These are phyloP conservation scores for Cercospora sesami DNA, from an alignment of 2,329 filamentous ascomycete genomes.

Conservation along the genomic window DNA sequence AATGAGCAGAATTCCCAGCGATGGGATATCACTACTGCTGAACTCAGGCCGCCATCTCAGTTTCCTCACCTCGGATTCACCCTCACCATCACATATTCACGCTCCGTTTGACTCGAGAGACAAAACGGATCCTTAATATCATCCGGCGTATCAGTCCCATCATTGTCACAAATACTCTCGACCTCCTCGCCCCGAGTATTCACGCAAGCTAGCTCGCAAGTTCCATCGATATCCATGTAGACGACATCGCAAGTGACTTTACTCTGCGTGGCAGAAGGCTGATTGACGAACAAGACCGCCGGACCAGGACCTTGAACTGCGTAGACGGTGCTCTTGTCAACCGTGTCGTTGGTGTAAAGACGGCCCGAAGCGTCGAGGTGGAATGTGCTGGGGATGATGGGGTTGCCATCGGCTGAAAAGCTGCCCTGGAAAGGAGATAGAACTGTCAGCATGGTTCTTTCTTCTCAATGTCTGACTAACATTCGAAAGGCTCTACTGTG, in stretches of 20 bases:
- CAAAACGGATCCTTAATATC: background rate
- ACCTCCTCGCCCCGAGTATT: background rate
- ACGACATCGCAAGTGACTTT: background rate
- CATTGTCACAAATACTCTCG: background rate
- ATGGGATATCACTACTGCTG: background rate
- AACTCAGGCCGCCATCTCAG: background rate
- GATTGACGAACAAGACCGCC: background rate
- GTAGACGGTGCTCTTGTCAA: background rate
- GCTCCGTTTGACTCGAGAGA: background rate
- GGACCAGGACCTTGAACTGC: background rate
- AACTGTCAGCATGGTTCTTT: too few species aligned
- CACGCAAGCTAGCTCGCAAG: background rate
- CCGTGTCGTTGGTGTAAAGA: background rate
- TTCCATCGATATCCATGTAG: background rate
- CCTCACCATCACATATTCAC: background rate
- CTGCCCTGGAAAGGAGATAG: background rate
- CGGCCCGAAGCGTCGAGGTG: background rate
- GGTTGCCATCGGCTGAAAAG: background rate
- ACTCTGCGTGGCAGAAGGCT: background rate
- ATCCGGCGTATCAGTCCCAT: background rate
- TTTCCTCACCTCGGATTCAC: background rate
- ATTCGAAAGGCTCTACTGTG: too few species aligned
- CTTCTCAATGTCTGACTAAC: too few species aligned
- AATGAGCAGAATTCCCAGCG: background rate
- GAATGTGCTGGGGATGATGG: background rate